Percentiles rank a stretch among this genome's conserved stretches.
phyloP scores from a whole-genome alignment of 208 protist genomes.

The Trypanosoma boissoni region DNA sequence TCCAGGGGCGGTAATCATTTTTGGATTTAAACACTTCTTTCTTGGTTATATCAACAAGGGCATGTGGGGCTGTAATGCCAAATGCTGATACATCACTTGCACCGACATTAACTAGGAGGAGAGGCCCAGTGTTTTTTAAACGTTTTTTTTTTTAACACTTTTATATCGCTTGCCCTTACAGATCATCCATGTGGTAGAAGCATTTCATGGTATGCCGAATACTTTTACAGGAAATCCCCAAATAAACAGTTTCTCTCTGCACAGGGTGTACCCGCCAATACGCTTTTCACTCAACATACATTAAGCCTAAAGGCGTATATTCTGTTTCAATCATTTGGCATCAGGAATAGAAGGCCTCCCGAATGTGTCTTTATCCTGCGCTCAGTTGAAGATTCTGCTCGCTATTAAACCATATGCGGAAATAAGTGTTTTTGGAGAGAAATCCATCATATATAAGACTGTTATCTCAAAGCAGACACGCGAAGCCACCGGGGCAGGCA shows the following conservation, averaged over 20 bases:
- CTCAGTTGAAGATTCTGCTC: too few species aligned
- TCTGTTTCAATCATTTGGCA: too few species aligned
- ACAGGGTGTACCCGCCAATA: neutral
- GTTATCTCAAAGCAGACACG: too few species aligned
- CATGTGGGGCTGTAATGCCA: neutral
- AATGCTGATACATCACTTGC: neutral
- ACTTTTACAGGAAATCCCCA: neutral
- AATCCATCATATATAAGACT: too few species aligned
- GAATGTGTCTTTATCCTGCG: too few species aligned
- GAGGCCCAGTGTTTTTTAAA: neutral
- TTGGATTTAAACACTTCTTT: neutral
- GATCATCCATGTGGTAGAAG: constrained; percentile 3
- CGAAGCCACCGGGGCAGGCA: too few species aligned
- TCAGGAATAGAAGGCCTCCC: too few species aligned
- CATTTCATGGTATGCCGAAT: neutral
- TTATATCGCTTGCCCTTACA: neutral
- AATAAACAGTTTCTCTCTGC: neutral
- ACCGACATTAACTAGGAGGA: neutral
- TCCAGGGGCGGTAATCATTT: neutral
- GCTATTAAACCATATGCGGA: too few species aligned
- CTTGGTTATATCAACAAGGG: neutral
- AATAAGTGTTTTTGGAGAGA: too few species aligned
- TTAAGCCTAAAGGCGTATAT: too few species aligned
- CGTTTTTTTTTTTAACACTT: neutral
- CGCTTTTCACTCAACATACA: too few species aligned